These are phyloP conservation scores for Lophiostoma macrostomum DNA, from an alignment of 495 filamentous ascomycete species.

Conservation along the genomic window DNA sequence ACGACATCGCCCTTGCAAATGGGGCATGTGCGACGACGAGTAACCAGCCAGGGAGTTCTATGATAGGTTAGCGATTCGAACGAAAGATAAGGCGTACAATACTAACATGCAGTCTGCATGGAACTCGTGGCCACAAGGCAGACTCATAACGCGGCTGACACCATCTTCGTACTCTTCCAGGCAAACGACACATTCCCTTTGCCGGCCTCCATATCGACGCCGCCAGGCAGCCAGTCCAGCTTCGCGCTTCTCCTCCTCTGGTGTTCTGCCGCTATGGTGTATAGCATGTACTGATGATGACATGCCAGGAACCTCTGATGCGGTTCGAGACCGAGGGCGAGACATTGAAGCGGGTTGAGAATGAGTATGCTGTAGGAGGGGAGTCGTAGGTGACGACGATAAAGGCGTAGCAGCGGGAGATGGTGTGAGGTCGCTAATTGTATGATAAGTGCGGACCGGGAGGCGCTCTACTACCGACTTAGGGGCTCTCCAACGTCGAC, in stretches of 20 bases:
- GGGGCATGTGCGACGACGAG: slow-evolving; percentile 88
- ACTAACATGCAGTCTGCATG: slow-evolving; percentile 98
- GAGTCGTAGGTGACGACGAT: slow-evolving; percentile 69
- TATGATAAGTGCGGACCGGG: slow-evolving; percentile 93
- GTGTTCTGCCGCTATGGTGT: slow-evolving; percentile 23
- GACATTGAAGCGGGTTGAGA: slow-evolving; percentile 40
- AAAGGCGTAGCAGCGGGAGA: slow-evolving; percentile 55
- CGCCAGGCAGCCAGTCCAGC: slow-evolving; percentile 57
- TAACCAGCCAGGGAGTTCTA: slow-evolving; percentile 97
- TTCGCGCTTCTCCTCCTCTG: slow-evolving; percentile 53
- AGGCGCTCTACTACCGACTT: slow-evolving; percentile 93
- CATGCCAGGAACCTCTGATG: slow-evolving; percentile 48
- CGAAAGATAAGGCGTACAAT: slow-evolving; percentile 3
- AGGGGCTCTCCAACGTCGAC: slow-evolving; percentile 89
- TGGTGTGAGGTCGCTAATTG: slow-evolving; percentile 60
- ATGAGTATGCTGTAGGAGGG: slow-evolving; percentile 53
- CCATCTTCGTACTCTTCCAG: slow-evolving; percentile 96
- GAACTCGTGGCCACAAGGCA: slow-evolving; percentile 98
- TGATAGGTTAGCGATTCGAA: slow-evolving; percentile 30
- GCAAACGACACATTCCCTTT: slow-evolving; percentile 96
- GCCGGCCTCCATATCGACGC: slow-evolving; percentile 79
- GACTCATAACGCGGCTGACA: slow-evolving; percentile 90
- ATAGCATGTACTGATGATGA: slow-evolving; percentile 37
- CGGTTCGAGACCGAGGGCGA: slow-evolving; percentile 64
- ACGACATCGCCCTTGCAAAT: slow-evolving; percentile 99